Evolutionary conservation across 2,329 filamentous ascomycete genomes (phyloP).

Genomic region (Podosphaera aphanis): DNA sequence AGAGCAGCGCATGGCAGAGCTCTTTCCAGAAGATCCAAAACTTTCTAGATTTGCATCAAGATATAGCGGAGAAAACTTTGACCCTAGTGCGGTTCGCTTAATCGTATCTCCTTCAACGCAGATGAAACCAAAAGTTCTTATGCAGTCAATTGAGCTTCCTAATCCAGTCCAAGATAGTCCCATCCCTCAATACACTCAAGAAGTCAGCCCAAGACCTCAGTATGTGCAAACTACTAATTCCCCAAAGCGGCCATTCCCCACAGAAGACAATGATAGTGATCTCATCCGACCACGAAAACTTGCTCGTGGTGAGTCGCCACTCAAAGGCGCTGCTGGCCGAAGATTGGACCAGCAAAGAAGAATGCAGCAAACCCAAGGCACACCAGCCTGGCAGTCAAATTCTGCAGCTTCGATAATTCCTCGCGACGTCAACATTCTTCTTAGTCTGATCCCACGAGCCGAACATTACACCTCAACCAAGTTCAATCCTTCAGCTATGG

Average conservation of each 20-base stretch:
- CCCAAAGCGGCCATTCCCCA: slow-evolving; percentile 19
- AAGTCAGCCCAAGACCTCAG: slow-evolving; percentile 15
- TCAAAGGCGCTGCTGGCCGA: slow-evolving; percentile 74
- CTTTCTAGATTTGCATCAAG: slow-evolving; percentile 54
- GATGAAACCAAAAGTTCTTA: slow-evolving; percentile 38
- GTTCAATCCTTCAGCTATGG: slow-evolving; percentile 47
- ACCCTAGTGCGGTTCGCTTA: slow-evolving; percentile 58
- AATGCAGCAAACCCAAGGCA: slow-evolving; percentile 23
- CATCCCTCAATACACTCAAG: slow-evolving; percentile 13
- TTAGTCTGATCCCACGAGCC: slow-evolving; percentile 39
- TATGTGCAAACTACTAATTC: slow-evolving; percentile 15
- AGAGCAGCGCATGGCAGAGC: slow-evolving; percentile 74
- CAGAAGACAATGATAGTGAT: slow-evolving; percentile 49
- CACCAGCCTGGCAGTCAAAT: slow-evolving; percentile 15
- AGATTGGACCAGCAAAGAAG: slow-evolving; percentile 48
- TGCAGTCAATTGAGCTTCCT: slow-evolving; percentile 30
- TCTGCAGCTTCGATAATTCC: slow-evolving; percentile 42
- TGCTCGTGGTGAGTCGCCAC: slow-evolving; percentile 67
- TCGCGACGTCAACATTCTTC: slow-evolving; percentile 34
- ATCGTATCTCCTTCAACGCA: slow-evolving; percentile 66
- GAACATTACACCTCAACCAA: slow-evolving; percentile 45
- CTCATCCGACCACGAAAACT: slow-evolving; percentile 62
- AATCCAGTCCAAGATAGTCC: slow-evolving; percentile 19
- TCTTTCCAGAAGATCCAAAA: slow-evolving; percentile 74
- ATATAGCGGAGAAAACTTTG: slow-evolving; percentile 50